Evolutionary conservation across 2,329 filamentous ascomycete species (phyloP), one percentile per base, ranked within the genome.

Genomic region (Neophaeococcomyces aloes): DNA sequence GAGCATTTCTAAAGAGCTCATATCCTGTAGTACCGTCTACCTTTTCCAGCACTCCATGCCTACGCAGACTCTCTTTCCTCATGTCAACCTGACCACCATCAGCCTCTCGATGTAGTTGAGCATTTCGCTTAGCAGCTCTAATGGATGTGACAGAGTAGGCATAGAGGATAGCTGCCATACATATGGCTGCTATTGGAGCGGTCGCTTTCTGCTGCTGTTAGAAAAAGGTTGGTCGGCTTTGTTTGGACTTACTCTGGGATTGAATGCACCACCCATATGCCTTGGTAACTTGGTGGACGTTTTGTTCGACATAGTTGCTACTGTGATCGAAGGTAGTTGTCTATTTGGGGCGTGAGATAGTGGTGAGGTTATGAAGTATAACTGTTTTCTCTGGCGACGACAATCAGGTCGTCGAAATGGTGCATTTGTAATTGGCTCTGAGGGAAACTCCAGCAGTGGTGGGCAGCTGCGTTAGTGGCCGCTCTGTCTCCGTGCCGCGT

Each of bases 131-230:
- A 2, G 81, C 81, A 18, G 78, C 74, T 48, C 72, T 68, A 49
- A 84, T 83, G 18, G 75, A 79, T 7, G 73, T 79, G 39, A 79
- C 65, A 21, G 78, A 69, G 61, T 84, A 84, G 31, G 63, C 61
- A 59, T 74, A 76, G 25, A 79, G 68, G 17, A 80, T 57, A 38
- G 71, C 60, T 13, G 76, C 76, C 76, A 80, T 79, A 11, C 72
- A 73, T 50, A 78, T 66, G 19, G 76, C 76, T n/a, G 75, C 76
- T n/a, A 77, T 65, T 4, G 77, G 76, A 2, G 75, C 76, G 47
- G 74, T 70, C 29, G 78, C 55, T 34, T 42, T 42, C 39, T 42
- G 37, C 13, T 3, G 7, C 18, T 23, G 37, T 39, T 17, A 39
- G 13, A 7, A 23, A n/a, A 39, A 7, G n/a, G 6, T n/a, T 30